Evolutionary conservation across 768 basidiomycete genomes (phyloP).

Genomic region (Lactarius indigo): DNA sequence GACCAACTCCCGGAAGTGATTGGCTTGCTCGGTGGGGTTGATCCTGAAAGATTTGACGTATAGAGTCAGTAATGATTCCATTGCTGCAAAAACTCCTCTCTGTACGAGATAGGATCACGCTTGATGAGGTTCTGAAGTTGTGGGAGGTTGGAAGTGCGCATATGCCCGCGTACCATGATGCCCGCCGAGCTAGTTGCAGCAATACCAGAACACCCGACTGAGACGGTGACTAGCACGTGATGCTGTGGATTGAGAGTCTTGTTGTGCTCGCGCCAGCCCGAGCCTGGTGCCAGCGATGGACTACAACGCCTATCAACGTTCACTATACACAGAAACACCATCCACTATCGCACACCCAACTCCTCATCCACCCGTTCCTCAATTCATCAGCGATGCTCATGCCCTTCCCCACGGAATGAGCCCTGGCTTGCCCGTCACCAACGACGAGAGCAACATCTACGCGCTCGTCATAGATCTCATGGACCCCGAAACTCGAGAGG

Average conservation of each 20-base stretch:
- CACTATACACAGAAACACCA: slow-evolving; percentile 63
- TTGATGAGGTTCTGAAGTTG: slow-evolving; percentile 96
- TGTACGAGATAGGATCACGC: slow-evolving; percentile 83
- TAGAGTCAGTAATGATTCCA: slow-evolving; percentile 93
- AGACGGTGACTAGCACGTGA: slow-evolving; percentile 6
- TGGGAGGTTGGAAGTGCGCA: too few species aligned
- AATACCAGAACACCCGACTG: too few species aligned
- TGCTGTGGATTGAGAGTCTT: not conserved
- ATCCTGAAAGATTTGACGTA: slow-evolving; percentile 78
- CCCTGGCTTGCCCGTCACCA: slow-evolving; percentile 29
- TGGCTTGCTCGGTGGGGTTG: slow-evolving; percentile 80
- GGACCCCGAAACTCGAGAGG: slow-evolving; percentile 80
- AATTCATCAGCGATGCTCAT: slow-evolving; percentile 34
- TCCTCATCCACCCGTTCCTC: slow-evolving; percentile 45
- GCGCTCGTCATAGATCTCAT: slow-evolving; percentile 82
- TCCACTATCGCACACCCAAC: slow-evolving; percentile 50
- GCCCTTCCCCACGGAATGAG: slow-evolving; percentile 28
- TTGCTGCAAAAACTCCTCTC: slow-evolving; percentile 94
- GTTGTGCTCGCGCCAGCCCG: not conserved
- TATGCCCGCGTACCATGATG: slow-evolving; percentile 29
- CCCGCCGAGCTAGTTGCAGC: too few species aligned
- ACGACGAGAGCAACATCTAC: slow-evolving; percentile 84
- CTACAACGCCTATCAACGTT: slow-evolving; percentile 60
- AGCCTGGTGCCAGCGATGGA: slow-evolving; percentile 38
- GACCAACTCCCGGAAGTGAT: slow-evolving; percentile 83